A percentile compares a stretch with the other conserved stretches of the same genome.
Evolutionary conservation across 441 rosid species (phyloP).

Genomic region (Theobroma grandiflorum): DNA sequence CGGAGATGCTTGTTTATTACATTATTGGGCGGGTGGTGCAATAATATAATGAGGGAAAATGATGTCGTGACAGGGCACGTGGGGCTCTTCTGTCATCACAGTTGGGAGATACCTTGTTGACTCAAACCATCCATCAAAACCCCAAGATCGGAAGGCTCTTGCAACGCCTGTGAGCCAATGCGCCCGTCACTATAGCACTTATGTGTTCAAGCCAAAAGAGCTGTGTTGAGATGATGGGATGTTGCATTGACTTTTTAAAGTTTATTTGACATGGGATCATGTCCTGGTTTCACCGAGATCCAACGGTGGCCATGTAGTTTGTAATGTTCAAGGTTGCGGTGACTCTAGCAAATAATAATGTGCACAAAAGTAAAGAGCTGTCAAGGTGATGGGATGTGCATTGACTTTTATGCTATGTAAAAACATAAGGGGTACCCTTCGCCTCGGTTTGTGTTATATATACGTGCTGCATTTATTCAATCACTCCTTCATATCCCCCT

Average conservation of each 20-base stretch:
- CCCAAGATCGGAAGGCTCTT: background rate
- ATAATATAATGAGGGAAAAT: background rate
- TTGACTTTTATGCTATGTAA: slow-evolving; percentile 45
- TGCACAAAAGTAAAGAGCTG: background rate
- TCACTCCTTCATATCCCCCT: background rate
- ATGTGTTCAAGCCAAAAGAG: background rate
- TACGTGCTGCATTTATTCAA: background rate
- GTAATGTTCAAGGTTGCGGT: slow-evolving; percentile 30
- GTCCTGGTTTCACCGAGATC: slow-evolving; percentile 4
- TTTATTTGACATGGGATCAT: background rate
- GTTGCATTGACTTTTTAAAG: background rate
- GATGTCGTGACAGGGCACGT: slow-evolving; percentile 15
- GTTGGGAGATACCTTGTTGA: background rate
- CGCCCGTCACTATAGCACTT: background rate
- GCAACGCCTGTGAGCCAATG: background rate
- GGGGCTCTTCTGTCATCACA: background rate
- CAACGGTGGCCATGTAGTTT: slow-evolving; percentile 13
- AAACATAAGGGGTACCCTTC: background rate
- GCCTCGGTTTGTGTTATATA: slow-evolving; percentile 43
- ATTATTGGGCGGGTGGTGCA: slow-evolving; percentile 32
- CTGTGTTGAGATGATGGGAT: background rate
- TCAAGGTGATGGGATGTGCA: slow-evolving; percentile 42
- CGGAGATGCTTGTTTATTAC: background rate
- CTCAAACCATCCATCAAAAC: background rate
- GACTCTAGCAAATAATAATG: background rate